A percentile compares a stretch with the other conserved stretches of the same genome.
phyloP scores from a whole-genome alignment of 1,139 yeast species.

The Suhomyces wounanorum region DNA sequence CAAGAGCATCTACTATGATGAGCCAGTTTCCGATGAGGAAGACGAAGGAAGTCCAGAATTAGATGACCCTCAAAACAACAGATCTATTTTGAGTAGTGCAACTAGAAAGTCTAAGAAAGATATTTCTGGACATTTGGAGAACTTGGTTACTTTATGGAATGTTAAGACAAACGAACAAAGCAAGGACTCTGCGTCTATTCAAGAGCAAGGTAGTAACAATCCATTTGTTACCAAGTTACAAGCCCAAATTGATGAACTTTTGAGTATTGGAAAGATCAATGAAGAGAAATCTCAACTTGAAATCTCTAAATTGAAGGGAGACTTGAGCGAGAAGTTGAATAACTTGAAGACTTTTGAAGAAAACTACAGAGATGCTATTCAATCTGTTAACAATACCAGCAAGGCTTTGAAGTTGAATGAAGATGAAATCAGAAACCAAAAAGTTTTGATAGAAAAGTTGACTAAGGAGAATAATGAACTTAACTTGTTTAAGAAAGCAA shows the following conservation, averaged over 20 bases:
- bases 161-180: constrained; percentile 14
- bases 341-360: constrained; percentile 47
- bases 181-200: constrained; percentile 9
- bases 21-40: constrained; percentile 34
- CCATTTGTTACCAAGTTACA: constrained; percentile 45
- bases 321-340: constrained; percentile 31
- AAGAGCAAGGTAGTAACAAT: constrained; percentile 16
- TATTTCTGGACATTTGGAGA: constrained; percentile 43
- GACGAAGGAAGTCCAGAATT: constrained; percentile 19
- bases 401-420: constrained; percentile 75
- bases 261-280: constrained; percentile 41
- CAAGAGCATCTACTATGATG: constrained; percentile 40
- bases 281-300: constrained; percentile 36
- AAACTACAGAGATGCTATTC: constrained; percentile 70
- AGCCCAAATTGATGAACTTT: constrained; percentile 49
- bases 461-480: constrained; percentile 70
- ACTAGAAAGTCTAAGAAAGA: constrained; percentile 33
- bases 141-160: constrained; percentile 42
- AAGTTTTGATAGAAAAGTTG: constrained; percentile 56
- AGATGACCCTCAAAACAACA: constrained; percentile 17
- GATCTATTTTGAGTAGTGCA: constrained; percentile 32
- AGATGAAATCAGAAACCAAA: constrained; percentile 65
- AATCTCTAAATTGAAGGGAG: constrained; percentile 38
- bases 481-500: constrained; percentile 51
- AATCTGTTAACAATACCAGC: constrained; percentile 72